A percentile compares a stretch with the other conserved stretches of the same genome.
Evolutionary conservation across 345 rosid species (phyloP).

Genomic region (Corchorus olitorius): DNA sequence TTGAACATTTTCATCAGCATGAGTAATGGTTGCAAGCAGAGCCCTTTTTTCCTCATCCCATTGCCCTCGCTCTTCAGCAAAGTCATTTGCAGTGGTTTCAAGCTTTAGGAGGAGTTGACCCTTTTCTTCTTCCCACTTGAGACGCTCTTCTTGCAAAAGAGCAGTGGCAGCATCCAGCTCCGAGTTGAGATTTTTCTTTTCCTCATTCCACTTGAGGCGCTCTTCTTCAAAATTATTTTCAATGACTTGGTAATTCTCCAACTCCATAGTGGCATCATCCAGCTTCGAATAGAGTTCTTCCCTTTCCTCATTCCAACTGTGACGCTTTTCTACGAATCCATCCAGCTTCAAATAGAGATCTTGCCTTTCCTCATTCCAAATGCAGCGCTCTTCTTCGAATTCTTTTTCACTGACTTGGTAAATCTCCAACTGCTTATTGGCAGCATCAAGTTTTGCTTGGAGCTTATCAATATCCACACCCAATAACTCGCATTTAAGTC

Average conservation of each 20-base stretch:
- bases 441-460: too few relatives aligned
- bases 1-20: neutral
- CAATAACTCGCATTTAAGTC: neutral
- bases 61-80: neutral
- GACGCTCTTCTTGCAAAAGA: too few relatives aligned
- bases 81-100: neutral
- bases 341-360: neutral
- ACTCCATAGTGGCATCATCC: neutral
- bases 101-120: neutral
- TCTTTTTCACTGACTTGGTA: neutral
- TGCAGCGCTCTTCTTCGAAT: neutral
- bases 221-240: too few relatives aligned
- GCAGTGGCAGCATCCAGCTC: too few relatives aligned
- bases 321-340: neutral
- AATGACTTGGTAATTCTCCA: too few relatives aligned
- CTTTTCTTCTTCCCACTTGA: too few relatives aligned
- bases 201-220: too few relatives aligned
- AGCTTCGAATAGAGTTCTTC: too few relatives aligned
- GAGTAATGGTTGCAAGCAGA: neutral
- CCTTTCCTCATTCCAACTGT: neutral
- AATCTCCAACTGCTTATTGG: too few relatives aligned
- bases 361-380: neutral
- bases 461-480: neutral
- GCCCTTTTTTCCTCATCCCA: too few relatives aligned
- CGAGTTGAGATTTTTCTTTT: too few relatives aligned